phyloP scores from a whole-genome alignment of 2,329 filamentous ascomycete genomes.

The Simplicillium aogashimaense region DNA sequence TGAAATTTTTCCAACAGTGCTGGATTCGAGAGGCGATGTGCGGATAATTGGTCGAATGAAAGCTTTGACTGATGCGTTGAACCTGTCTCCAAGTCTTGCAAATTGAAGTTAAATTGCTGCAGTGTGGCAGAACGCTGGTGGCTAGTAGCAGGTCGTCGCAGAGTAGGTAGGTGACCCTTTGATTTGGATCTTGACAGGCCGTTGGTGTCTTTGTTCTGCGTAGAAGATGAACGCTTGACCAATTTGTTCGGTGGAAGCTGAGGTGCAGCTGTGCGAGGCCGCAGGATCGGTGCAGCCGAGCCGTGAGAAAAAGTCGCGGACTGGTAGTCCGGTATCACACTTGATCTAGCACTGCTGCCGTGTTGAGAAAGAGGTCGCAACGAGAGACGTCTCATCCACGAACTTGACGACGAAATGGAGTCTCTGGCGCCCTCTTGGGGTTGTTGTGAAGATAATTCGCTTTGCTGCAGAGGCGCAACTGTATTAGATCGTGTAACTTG shows the following conservation, averaged over 20 bases:
- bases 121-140: constrained; percentile 67
- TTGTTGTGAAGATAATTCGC: neutral
- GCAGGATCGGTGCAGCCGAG: constrained; percentile 55
- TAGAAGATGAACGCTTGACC: constrained; percentile 60
- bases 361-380: constrained; percentile 54
- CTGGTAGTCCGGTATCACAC: constrained; percentile 54
- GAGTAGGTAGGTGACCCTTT: constrained; percentile 43
- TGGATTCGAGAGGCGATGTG: neutral
- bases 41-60: constrained; percentile 24
- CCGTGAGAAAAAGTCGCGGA: constrained; percentile 57
- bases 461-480: neutral
- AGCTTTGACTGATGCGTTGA: constrained; percentile 11
- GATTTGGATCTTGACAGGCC: constrained; percentile 40
- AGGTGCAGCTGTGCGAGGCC: constrained; percentile 22
- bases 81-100: constrained; percentile 7
- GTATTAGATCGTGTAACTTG: constrained; percentile 23
- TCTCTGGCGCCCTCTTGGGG: constrained; percentile 37
- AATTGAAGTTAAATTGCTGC: constrained; percentile 35
- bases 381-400: constrained; percentile 66
- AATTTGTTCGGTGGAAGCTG: constrained; percentile 61
- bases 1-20: neutral
- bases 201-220: constrained; percentile 33
- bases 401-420: constrained; percentile 51
- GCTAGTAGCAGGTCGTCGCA: constrained; percentile 68
- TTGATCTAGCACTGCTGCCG: constrained; percentile 55